Base-by-base conservation (phyloP, 495 filamentous ascomycete genomes). In the Staphylotrichum tortipilum region DNA sequence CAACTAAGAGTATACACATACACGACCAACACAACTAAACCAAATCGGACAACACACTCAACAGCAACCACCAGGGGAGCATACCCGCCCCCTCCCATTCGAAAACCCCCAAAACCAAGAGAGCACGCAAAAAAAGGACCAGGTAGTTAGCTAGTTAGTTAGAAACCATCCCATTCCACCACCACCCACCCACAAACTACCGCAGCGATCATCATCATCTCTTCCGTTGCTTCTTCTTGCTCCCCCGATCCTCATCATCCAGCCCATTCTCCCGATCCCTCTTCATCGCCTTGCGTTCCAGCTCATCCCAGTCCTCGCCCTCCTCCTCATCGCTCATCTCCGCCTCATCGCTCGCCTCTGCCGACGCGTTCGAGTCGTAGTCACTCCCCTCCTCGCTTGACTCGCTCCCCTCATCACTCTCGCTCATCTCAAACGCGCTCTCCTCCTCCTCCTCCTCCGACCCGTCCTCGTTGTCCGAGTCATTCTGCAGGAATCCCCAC, bases 241-340 rank as follows among this genome's bases (percentile, higher is more conserved):
- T 44, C 24, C 47, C 36, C 3, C 56, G 29, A 2, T 79, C 82
- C 58, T 90, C 88, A 38, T 89, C 88, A 6, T 86, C 83, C 49
- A 82, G 54, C 9, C 73, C 80, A 34, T 74, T 73, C 68, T 94
- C 88, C 50, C 82, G 71, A 69, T 96, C 89, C 64, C 89, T 86
- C 68, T 82, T 83, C 69, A 85, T 89, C 10, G 89, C 89, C 70
- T 94, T 94, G 68, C 81, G 79, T 71, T 95, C 89, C 53, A 94
- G 60, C 64, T 91, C 88, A 63, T 95, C 89, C 89, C 88, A 94
- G 53, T 91, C 87, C 64, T 94, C 88, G 35, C 87, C 89, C 54
- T 83, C 86, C 41, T 87, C 85, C 29, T 89, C 88, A 3, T 89
- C 86, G 21, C 59, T 63, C 21, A 47, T 82, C 44, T 80, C 52